Evolutionary conservation across 129 eudicot genomes (phyloP), one percentile per base, ranked within the genome.

Genomic region (Solidago caesia): DNA sequence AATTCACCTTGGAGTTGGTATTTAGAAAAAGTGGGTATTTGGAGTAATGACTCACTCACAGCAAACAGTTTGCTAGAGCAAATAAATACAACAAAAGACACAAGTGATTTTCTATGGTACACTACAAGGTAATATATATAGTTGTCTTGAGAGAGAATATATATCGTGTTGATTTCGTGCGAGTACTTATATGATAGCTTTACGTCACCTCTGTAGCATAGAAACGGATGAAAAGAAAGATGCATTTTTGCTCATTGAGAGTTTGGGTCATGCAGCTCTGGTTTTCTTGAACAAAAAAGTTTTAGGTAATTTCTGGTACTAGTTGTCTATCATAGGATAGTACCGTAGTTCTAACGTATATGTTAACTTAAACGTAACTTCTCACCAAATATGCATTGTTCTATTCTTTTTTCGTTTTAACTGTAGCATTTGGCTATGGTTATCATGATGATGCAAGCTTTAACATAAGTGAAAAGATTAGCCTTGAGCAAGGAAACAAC

Each of bases 251-350:
- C 67, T 85, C 60, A 85, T 87, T 66, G 75, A 77, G 75, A 90
- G 96, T 77, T 85, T 90, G 81, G 96, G 96, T 58, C 96, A 90
- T 75, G 96, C 96, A 43, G 96, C 92, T 60, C 85, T 90, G 64
- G 86, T 87, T 80, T 90, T 85, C 70, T 76, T 90, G 10, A 90
- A 90, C 86, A 83, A 85, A 78, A 83, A 74, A 75, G 83, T 74
- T 75, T 75, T 87, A 73, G 96, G 96, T 89, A 83, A 71, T 33
- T 52, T 67, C 39, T 33, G 63, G 47, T 48, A 33, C 47, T 52
- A 73, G 55, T 21, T 71, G 21, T 71, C 21, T 41, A 11, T 27
- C 64, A 48, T 33, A 59, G 53, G 16, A 27, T 67, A 8, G 42
- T 26, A 27, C 21, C 14, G 4, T 64, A 10, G 33, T 48, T 73